phyloP scores from a whole-genome alignment of 139 green algal species.

The Coelastrella sp. region DNA sequence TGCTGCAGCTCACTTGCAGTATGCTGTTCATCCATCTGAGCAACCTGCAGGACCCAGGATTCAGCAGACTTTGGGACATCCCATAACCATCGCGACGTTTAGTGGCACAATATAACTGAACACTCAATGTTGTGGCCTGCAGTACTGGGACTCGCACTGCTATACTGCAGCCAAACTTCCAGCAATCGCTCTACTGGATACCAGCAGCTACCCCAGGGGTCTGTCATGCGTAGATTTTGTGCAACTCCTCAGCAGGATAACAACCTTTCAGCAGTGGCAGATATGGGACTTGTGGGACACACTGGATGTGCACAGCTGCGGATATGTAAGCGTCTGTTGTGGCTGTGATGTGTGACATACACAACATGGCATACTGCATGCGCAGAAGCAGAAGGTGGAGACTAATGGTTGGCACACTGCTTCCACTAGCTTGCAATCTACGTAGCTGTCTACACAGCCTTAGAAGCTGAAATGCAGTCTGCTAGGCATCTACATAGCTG shows the following conservation, averaged over 20 bases:
- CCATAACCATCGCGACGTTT: not conserved
- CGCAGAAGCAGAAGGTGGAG: too few species aligned
- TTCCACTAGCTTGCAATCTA: too few species aligned
- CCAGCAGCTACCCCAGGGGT: constrained; percentile 36
- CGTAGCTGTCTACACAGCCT: too few species aligned
- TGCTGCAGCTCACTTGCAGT: too few species aligned
- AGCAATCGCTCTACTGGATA: constrained; percentile 18
- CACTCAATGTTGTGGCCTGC: not conserved
- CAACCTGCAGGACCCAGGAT: not conserved
- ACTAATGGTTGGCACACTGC: too few species aligned
- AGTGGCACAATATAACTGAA: not conserved
- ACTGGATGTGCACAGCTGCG: constrained; percentile 29
- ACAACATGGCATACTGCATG: too few species aligned
- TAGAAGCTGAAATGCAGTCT: too few species aligned
- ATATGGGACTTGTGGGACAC: constrained; percentile 40
- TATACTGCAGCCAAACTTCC: constrained; percentile 29
- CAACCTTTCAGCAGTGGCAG: constrained; percentile 31
- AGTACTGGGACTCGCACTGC: constrained; percentile 47
- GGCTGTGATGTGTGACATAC: too few species aligned
- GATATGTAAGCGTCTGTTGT: constrained; percentile 9
- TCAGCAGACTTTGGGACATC: not conserved
- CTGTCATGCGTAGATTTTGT: constrained; percentile 18
- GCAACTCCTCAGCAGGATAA: constrained; percentile 23
- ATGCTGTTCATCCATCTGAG: not conserved
- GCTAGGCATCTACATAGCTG: too few species aligned